Evolutionary conservation across 2,329 filamentous ascomycete species (phyloP).

Genomic region (Fusarium tuaranense): DNA sequence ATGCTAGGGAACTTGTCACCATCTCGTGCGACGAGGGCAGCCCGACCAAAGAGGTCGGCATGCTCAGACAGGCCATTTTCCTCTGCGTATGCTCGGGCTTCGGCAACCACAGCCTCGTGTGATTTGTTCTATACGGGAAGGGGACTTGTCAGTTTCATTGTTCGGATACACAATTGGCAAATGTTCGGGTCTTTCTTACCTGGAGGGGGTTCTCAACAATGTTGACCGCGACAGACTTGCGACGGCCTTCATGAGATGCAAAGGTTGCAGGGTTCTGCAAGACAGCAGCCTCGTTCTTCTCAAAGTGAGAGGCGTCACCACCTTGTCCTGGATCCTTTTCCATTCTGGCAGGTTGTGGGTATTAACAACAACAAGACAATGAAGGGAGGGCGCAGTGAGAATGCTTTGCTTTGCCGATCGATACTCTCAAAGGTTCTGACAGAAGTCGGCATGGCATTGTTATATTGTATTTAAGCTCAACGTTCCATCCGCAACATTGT

Average conservation of each 20-base stretch:
- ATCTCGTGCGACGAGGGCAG: slow-evolving; percentile 52
- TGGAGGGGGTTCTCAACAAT: neutral
- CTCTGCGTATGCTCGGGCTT: slow-evolving; percentile 64
- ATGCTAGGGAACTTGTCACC: slow-evolving; percentile 41
- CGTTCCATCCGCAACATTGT: neutral
- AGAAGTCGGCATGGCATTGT: neutral
- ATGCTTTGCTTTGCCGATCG: neutral
- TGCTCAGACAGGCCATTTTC: slow-evolving; percentile 62
- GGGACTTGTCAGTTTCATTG: neutral
- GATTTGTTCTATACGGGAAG: neutral
- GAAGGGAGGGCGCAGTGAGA: neutral
- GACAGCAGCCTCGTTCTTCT: neutral
- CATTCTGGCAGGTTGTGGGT: neutral
- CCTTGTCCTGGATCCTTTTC: slow-evolving; percentile 1
- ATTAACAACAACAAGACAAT: neutral
- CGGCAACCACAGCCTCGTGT: slow-evolving; percentile 31
- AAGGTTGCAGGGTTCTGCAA: neutral
- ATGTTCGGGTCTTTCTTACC: too few relatives aligned
- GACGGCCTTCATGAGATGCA: neutral
- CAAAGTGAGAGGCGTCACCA: slow-evolving; percentile 1
- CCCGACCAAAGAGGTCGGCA: slow-evolving; percentile 55
- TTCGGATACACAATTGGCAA: neutral
- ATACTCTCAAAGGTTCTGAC: neutral
- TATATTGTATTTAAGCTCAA: neutral
- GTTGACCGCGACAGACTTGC: neutral